Evolutionary conservation across 331 rosid genomes (phyloP).

Genomic region (Cydonia oblonga): DNA sequence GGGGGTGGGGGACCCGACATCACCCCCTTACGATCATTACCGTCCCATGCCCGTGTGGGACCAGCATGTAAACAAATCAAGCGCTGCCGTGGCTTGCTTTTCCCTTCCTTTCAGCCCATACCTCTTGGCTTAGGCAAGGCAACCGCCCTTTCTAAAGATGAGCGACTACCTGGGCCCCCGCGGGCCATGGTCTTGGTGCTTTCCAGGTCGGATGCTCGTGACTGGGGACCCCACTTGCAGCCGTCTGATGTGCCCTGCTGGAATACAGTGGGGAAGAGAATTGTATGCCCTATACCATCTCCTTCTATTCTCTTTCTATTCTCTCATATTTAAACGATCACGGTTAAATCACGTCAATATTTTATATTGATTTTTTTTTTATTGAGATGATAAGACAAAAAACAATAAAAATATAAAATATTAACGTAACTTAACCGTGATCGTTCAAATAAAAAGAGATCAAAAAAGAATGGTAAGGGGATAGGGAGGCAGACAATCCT

Average conservation of each 20-base stretch:
- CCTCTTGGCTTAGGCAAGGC: conserved; percentile 14
- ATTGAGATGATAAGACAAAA: too few relatives aligned
- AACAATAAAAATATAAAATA: too few relatives aligned
- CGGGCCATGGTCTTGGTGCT: conserved; percentile 19
- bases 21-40: conserved; percentile 22
- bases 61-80: conserved; percentile 7
- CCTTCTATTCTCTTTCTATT: too few relatives aligned
- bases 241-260: conserved; percentile 41
- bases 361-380: too few relatives aligned
- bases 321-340: too few relatives aligned
- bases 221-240: conserved; percentile 26
- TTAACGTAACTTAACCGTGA: too few relatives aligned
- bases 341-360: too few relatives aligned
- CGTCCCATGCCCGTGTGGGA: conserved; percentile 13
- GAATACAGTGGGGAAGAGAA: too few relatives aligned
- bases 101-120: conserved; percentile 1
- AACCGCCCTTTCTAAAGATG: conserved; percentile 26
- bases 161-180: conserved; percentile 35
- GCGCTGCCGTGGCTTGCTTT: conserved; percentile 28
- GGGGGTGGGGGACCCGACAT: conserved; percentile 8
- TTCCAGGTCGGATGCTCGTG: conserved; percentile 59
- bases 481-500: too few relatives aligned
- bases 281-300: too few relatives aligned
- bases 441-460: too few relatives aligned
- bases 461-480: too few relatives aligned